phyloP scores from a whole-genome alignment of 169 alveolate genomes.

The Babesia ovis region DNA sequence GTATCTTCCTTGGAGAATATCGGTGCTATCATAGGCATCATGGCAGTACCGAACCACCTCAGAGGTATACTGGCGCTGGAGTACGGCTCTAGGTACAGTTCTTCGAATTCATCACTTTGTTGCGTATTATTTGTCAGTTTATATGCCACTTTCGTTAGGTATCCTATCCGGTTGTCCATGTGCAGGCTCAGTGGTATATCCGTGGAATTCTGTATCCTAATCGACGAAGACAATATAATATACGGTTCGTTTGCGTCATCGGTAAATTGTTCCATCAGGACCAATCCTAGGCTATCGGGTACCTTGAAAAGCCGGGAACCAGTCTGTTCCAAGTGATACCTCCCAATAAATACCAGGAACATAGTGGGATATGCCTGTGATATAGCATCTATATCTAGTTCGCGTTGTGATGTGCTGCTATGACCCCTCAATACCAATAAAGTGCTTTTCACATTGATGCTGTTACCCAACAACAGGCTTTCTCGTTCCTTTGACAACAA shows the following conservation, averaged over 20 bases:
- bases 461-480: conserved; percentile 54
- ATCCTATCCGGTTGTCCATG: conserved; percentile 16
- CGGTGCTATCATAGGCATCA: conserved; percentile 50
- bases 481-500: conserved; percentile 29
- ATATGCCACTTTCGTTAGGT: conserved; percentile 21
- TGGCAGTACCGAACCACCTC: conserved; percentile 47
- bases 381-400: neutral
- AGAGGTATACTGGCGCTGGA: conserved; percentile 56
- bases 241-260: conserved; percentile 8
- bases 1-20: conserved; percentile 1
- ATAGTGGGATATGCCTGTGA: neutral
- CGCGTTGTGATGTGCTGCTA: neutral
- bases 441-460: conserved; percentile 49
- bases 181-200: conserved; percentile 26
- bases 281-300: conserved; percentile 31
- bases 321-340: conserved; percentile 39
- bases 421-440: conserved; percentile 1
- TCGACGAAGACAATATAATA: conserved; percentile 36
- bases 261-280: conserved; percentile 36
- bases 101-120: neutral
- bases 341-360: conserved; percentile 27
- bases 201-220: conserved; percentile 58
- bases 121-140: conserved; percentile 13
- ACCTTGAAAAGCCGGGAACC: conserved; percentile 33
- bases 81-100: conserved; percentile 35